Base-by-base conservation (phyloP, 192 early-diverging fungal genomes). In the Martensiomyces pterosporus region DNA sequence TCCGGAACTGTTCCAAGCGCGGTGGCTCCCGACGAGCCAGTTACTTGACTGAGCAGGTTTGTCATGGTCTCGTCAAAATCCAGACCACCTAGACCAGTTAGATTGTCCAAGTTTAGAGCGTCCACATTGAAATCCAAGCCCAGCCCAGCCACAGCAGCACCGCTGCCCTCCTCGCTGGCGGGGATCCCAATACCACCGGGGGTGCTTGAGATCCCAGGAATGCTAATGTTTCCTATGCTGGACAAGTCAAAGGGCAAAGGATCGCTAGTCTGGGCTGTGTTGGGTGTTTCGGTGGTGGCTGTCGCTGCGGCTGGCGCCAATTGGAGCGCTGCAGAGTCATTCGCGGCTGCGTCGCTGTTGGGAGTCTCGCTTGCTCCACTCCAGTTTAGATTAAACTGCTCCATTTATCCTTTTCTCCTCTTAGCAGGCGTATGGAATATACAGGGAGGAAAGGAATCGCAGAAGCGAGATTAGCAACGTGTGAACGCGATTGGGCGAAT, bases 91-190 rank as follows among this genome's bases (percentile, higher is more conserved):
- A 72, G 46, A 9, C 54, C 54, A 14, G 42, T 15, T 4, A 74
- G 37, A 18, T 47, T 57, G 10, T 55, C 63, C 1, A 74, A 43
- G 43, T 74, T 74, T 14, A 74, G 58, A 26, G 55, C 43, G 23
- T 74, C 63, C 21, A 74, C 58, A 33, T 62, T 74, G 24, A 74
- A 74, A 4, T 57, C 64, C 22, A 74, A 43, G 14, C 34, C 43
- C 6, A 58, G 38, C 14, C 37, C 55, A 7, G 49, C 14, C 0
- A 35, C n/a, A n/a, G n/a, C n/a, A n/a, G n/a, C 44, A 21, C 21
- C 29, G 14, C 57, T 24, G 14, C 15, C 17, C 25, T 25, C 36
- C n/a, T n/a, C 7, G 14, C 36, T 7, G 17, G 9, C 39, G 18
- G 12, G 22, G 46, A 29, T 13, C 14, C 12, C 43, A 47, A 44